Percentiles rank a stretch among this genome's conserved stretches.
Evolutionary conservation across 352 stramenopile species (phyloP).

Genomic region (Phytophthora colocasiae): DNA sequence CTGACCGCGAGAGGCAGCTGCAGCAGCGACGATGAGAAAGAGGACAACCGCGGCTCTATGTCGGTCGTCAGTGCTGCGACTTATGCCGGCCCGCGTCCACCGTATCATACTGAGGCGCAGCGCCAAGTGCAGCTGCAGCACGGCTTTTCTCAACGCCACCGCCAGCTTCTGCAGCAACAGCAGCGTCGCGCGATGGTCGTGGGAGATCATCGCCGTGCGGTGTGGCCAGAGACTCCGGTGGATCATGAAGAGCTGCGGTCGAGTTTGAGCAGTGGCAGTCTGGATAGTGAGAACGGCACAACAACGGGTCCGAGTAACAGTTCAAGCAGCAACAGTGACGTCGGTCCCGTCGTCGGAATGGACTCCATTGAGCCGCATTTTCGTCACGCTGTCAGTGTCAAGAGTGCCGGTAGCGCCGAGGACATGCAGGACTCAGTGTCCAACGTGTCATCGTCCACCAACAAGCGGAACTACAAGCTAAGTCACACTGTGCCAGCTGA

Average conservation of each 20-base stretch:
- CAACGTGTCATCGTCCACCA: slow-evolving; percentile 17
- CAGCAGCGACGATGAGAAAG: slow-evolving; percentile 21
- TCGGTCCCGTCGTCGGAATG: neutral
- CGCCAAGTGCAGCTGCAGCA: slow-evolving; percentile 22
- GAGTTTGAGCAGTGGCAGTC: slow-evolving; percentile 5
- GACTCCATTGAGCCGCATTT: neutral
- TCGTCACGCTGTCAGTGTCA: neutral
- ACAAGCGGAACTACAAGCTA: slow-evolving; percentile 54
- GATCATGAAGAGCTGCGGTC: slow-evolving; percentile 13
- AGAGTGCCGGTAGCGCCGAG: slow-evolving; percentile 16
- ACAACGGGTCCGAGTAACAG: slow-evolving; percentile 6
- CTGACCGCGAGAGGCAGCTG: slow-evolving; percentile 16
- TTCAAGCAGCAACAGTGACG: neutral
- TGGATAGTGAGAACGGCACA: slow-evolving; percentile 4
- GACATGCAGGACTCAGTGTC: slow-evolving; percentile 22
- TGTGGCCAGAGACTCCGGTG: neutral
- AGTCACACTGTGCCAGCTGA: slow-evolving; percentile 66
- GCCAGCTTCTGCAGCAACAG: slow-evolving; percentile 28
- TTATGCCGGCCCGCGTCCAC: slow-evolving; percentile 1
- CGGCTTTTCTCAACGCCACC: slow-evolving; percentile 24
- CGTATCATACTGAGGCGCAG: slow-evolving; percentile 15
- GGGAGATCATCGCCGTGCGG: slow-evolving; percentile 8
- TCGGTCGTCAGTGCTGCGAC: neutral
- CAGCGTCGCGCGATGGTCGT: slow-evolving; percentile 28
- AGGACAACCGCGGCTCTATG: neutral